Conservation (phyloP, 805 yeast species). For the Metschnikowia gelsemii region DNA sequence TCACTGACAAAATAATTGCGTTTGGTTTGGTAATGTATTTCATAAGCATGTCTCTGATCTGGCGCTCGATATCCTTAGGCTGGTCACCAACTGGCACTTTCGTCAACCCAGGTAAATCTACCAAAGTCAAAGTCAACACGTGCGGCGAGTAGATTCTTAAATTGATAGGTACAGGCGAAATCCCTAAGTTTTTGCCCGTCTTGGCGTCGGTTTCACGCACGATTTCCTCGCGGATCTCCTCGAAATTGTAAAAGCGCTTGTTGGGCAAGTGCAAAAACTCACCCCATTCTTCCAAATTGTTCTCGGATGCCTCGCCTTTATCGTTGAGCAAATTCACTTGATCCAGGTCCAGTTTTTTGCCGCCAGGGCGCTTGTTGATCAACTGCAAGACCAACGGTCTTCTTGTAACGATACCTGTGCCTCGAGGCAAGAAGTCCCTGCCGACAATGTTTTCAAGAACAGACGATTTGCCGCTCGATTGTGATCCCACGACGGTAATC, state of each 20-base stretch:
- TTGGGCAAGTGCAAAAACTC: conserved; percentile 93
- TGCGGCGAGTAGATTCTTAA: conserved; percentile 91
- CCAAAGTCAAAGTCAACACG: conserved; percentile 88
- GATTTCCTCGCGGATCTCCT: conserved; percentile 85
- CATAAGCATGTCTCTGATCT: conserved; percentile 88
- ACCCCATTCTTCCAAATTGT: conserved; percentile 90
- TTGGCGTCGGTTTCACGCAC: conserved; percentile 87
- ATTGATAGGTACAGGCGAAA: conserved; percentile 89
- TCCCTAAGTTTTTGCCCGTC: conserved; percentile 81
- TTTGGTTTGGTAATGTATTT: conserved; percentile 94
- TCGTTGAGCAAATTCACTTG: conserved; percentile 43
- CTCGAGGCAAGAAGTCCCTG: conserved; percentile 86
- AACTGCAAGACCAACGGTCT: conserved; percentile 82
- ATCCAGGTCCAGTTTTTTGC: conserved; percentile 29
- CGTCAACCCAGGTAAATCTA: conserved; percentile 95
- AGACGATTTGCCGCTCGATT: conserved; percentile 85
- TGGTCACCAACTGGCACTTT: conserved; percentile 99
- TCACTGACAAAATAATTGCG: conserved; percentile 90
- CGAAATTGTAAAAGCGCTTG: conserved; percentile 81
- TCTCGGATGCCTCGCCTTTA: conserved; percentile 56
- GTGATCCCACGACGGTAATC: conserved; percentile 93
- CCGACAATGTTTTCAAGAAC: conserved; percentile 91
- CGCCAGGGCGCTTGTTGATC: conserved; percentile 59
- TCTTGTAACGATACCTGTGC: conserved; percentile 90
- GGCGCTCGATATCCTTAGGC: conserved; percentile 94